phyloP scores from a whole-genome alignment of 768 basidiomycete species.

The Boletus fagicola region DNA sequence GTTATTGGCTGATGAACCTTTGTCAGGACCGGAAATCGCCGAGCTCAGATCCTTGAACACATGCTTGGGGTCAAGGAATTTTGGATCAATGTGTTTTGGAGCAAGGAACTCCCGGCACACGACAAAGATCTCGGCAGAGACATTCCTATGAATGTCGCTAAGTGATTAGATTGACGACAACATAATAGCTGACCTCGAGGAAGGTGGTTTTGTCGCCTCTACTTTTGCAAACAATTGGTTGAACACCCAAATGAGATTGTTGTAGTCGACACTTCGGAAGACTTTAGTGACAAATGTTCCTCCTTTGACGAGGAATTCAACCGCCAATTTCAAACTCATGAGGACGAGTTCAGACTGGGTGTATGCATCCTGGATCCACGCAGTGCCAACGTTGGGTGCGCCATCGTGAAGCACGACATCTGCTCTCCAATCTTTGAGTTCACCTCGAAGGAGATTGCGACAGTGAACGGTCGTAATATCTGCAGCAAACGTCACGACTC shows the following conservation, averaged over 20 bases:
- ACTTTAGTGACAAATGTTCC: slow-evolving; percentile 98
- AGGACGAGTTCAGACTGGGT: slow-evolving; percentile 95
- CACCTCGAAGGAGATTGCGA: slow-evolving; percentile 77
- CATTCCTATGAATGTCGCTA: slow-evolving; percentile 59
- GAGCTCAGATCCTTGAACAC: slow-evolving; percentile 91
- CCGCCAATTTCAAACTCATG: slow-evolving; percentile 92
- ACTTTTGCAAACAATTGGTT: slow-evolving; percentile 94
- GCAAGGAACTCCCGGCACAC: slow-evolving; percentile 94
- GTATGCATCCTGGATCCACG: slow-evolving; percentile 99
- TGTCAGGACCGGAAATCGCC: slow-evolving; percentile 43
- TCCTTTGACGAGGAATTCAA: slow-evolving; percentile 89
- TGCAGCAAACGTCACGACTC: slow-evolving; percentile 85
- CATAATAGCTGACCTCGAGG: slow-evolving; percentile 68
- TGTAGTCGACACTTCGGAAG: slow-evolving; percentile 97
- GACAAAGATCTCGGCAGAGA: slow-evolving; percentile 99
- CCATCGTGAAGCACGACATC: slow-evolving; percentile 98
- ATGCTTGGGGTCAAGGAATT: slow-evolving; percentile 95
- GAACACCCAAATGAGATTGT: slow-evolving; percentile 98
- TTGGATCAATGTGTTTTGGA: slow-evolving; percentile 94
- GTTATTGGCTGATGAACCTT: slow-evolving; percentile 60
- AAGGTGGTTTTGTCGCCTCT: slow-evolving; percentile 98
- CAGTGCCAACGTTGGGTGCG: slow-evolving; percentile 98
- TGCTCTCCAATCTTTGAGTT: slow-evolving; percentile 98
- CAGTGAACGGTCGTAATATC: slow-evolving; percentile 95
- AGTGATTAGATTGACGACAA: not conserved